Conservation (phyloP, 1,284 basidiomycete species). For the Trametes versicolor region DNA sequence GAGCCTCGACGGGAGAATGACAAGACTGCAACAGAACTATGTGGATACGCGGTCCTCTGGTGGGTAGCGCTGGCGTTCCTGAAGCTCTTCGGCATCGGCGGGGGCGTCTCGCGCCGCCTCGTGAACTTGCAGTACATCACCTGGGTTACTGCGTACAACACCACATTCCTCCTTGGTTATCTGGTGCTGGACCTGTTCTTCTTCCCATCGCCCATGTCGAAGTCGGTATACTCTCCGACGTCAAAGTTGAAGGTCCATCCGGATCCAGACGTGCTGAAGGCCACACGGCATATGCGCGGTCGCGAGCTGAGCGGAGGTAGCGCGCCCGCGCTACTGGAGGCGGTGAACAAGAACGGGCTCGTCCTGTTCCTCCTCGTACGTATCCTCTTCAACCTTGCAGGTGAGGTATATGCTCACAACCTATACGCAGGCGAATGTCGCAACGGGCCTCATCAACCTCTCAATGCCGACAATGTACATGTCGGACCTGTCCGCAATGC, state of each 20-base stretch:
- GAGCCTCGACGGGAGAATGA: constrained; percentile 60
- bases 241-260: constrained; percentile 51
- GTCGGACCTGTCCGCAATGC: constrained; percentile 64
- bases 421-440: constrained; percentile 77
- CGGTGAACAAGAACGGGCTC: constrained; percentile 86
- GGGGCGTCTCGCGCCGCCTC: constrained; percentile 79
- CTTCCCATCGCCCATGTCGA: constrained; percentile 57
- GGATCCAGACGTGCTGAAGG: constrained; percentile 33
- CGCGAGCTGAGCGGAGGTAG: constrained; percentile 16
- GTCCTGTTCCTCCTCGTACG: constrained; percentile 85
- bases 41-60: constrained; percentile 81
- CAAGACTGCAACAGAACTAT: constrained; percentile 80
- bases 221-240: constrained; percentile 48
- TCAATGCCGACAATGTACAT: constrained; percentile 87
- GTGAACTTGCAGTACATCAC: constrained; percentile 91
- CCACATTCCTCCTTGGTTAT: constrained; percentile 86
- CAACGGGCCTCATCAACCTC: constrained; percentile 90
- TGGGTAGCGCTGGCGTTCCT: constrained; percentile 70
- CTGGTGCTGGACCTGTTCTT: constrained; percentile 79
- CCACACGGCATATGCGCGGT: constrained; percentile 17
- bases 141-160: constrained; percentile 93
- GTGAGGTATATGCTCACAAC: background rate
- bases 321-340: constrained; percentile 75
- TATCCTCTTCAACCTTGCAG: constrained; percentile 23
- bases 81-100: constrained; percentile 51